Conservation (phyloP, 169 alveolate species). For the Cystoisospora suis region DNA sequence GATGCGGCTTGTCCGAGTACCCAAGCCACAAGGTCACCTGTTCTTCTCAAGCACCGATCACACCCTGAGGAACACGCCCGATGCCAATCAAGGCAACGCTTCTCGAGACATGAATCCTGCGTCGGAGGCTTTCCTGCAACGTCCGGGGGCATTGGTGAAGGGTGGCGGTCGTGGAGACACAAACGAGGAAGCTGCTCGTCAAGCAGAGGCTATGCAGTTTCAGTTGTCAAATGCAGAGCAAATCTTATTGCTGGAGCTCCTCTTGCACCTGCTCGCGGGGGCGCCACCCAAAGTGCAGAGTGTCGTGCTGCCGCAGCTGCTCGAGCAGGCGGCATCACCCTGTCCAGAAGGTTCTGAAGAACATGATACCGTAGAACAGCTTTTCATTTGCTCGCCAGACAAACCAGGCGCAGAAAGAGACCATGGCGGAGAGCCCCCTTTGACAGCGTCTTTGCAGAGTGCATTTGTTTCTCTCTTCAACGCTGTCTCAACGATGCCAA, state of each 20-base stretch:
- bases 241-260: background rate
- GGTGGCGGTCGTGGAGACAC: background rate
- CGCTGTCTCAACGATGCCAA: background rate
- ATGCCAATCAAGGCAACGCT: background rate
- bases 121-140: too few species aligned
- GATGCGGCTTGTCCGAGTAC: background rate
- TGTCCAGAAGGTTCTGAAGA: background rate
- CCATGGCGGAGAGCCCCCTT: too few species aligned
- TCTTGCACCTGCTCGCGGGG: constrained; percentile 26
- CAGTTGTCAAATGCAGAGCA: too few species aligned
- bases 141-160: background rate
- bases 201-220: too few species aligned
- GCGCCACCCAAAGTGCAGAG: background rate
- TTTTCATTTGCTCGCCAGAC: too few species aligned
- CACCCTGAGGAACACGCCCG: background rate
- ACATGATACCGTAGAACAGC: background rate
- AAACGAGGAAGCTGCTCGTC: background rate
- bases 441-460: background rate
- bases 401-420: too few species aligned
- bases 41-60: too few species aligned
- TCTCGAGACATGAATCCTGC: background rate
- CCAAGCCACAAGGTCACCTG: too few species aligned
- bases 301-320: background rate
- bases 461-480: background rate
- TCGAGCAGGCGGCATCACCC: background rate